Base-by-base conservation (phyloP, 768 basidiomycete species). In the Calocybe cyanea region DNA sequence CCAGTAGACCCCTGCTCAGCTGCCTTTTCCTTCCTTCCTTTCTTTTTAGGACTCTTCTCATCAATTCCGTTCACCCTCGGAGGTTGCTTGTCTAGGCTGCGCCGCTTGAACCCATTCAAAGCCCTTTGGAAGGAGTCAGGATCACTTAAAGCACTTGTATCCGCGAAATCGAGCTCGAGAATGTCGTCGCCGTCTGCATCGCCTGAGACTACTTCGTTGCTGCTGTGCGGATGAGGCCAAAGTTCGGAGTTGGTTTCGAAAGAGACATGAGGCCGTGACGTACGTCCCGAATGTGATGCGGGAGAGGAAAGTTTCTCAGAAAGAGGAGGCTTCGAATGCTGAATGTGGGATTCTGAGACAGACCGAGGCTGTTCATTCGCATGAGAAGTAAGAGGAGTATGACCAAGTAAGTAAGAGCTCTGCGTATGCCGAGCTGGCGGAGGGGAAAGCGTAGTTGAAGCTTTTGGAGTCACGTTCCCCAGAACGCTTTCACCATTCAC, bases 161-260 rank as follows among this genome's bases (percentile, higher is more conserved):
- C 87, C 4, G 73, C 73, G 55, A 86, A 89, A 59, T 85, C 83
- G 41, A 89, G 77, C 60, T 88, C 87, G 8, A 88, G 75, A 19
- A 89, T 77, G 44, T 85, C 85, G 4, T 76, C 77, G n/a, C 71
- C 70, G 8, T 58, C 67, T 31, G 65, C 66, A 46, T 55, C 49
- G 19, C 44, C 39, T 46, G 57, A 49, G 19, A 57, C 57, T 46
- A 71, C 70, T 45, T 71, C 65, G 38, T 70, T 63, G 9, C 71
- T 70, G 3, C 65, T 65, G 31, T 73, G 78, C 0, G 78, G 75
- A 55, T 85, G 84, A 3, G 86, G 83, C 85, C 85, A 87, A 13
- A 87, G 67, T 25, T 84, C 80, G 7, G 83, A 80, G 49, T 80
- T 79, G 0, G 79, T 64, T 40, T 67, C 75, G 56, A 87, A 87